These are phyloP conservation scores for Penicillium sp. DNA, from an alignment of 2,329 filamentous ascomycete genomes.

Conservation along the genomic window DNA sequence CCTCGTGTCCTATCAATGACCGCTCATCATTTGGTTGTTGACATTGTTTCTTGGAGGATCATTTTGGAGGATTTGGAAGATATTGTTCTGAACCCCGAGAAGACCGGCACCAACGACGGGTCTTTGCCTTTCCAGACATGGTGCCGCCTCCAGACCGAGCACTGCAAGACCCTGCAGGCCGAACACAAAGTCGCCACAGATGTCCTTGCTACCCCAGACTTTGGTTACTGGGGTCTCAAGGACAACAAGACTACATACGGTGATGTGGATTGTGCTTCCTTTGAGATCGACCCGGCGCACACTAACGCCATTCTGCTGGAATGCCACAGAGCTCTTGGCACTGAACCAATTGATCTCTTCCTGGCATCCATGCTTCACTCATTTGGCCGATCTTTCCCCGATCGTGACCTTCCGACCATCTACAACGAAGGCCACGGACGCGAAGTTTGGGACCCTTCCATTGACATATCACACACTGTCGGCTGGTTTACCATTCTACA, in stretches of 20 bases:
- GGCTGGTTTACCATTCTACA: constrained; percentile 53
- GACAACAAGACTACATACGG: constrained; percentile 33
- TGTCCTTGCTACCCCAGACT: constrained; percentile 30
- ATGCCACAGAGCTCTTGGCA: constrained; percentile 33
- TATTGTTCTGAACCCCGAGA: constrained; percentile 30
- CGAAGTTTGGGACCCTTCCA: constrained; percentile 44
- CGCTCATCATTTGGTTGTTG: constrained; percentile 39
- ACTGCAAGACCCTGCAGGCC: constrained; percentile 15
- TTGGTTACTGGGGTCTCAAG: constrained; percentile 37
- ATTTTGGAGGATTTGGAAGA: constrained; percentile 41
- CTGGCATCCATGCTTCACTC: constrained; percentile 42
- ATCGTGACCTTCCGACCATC: constrained; percentile 41
- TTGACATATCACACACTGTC: constrained; percentile 50
- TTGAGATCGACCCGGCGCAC: constrained; percentile 31
- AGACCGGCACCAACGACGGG: constrained; percentile 16
- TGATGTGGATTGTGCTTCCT: constrained; percentile 34
- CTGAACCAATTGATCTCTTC: constrained; percentile 39
- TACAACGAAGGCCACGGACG: constrained; percentile 51
- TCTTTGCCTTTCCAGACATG: constrained; percentile 40
- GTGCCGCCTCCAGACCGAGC: constrained; percentile 33
- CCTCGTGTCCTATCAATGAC: constrained; percentile 34
- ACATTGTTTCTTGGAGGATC: constrained; percentile 42
- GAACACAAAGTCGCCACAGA: constrained; percentile 17
- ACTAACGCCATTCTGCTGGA: constrained; percentile 30
- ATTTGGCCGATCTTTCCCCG: constrained; percentile 43